Percentiles rank a stretch among this genome's conserved stretches.
phyloP scores from a whole-genome alignment of 2,329 filamentous ascomycete genomes.

The Biscogniauxia mediterranea region DNA sequence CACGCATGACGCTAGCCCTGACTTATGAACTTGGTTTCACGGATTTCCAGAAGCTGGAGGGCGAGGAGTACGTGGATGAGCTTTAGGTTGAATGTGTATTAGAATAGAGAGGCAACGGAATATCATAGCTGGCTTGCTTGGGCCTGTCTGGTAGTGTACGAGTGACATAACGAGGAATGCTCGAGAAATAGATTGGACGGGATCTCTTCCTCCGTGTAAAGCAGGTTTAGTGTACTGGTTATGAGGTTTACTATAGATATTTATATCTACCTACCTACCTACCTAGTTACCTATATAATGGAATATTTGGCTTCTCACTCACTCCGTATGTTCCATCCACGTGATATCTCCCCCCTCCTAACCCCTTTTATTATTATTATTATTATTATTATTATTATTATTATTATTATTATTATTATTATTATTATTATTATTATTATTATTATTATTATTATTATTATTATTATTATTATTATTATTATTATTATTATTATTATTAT shows the following conservation, averaged over 20 bases:
- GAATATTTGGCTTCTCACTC: too few species aligned
- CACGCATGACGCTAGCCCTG: conserved; percentile 77
- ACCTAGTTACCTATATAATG: neutral
- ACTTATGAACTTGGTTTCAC: conserved; percentile 83
- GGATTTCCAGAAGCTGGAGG: conserved; percentile 54
- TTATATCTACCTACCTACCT: neutral
- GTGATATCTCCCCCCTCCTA: too few species aligned
- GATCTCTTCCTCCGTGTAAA: too few species aligned
- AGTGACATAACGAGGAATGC: neutral
- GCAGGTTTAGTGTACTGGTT: too few species aligned
- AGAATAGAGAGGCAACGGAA: neutral
- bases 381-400: neutral
- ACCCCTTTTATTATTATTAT: too few species aligned
- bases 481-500: too few species aligned
- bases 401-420: too few species aligned
- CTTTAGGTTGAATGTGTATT: conserved; percentile 26
- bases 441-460: too few species aligned
- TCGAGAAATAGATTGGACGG: neutral
- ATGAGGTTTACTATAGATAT: neutral
- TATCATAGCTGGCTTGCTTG: neutral
- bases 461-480: too few species aligned
- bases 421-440: too few species aligned
- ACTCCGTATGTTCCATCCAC: too few species aligned
- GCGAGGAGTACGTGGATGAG: conserved; percentile 35
- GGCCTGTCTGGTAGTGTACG: neutral